Evolutionary conservation across 148 eudicot species (phyloP).

Genomic region (Fallopia convolvulus): DNA sequence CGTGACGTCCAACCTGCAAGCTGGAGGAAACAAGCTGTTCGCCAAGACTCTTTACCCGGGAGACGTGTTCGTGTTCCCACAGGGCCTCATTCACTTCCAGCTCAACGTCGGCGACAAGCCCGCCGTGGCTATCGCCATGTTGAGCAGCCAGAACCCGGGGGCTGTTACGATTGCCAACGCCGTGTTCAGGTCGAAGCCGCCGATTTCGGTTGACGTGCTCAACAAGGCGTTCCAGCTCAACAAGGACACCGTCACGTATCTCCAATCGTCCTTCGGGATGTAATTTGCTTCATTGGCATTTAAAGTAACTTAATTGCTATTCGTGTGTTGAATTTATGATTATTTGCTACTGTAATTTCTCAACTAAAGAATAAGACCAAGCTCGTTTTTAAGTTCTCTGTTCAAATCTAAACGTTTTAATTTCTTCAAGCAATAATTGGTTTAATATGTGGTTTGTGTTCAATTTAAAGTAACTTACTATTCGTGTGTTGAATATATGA

Average conservation of each 20-base stretch:
- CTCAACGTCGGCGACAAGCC: not conserved
- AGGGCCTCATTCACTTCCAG: constrained; percentile 9
- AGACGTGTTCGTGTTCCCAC: constrained; percentile 24
- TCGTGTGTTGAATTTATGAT: too few relatives aligned
- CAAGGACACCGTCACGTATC: not conserved
- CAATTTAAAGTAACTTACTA: too few relatives aligned
- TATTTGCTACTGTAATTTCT: too few relatives aligned
- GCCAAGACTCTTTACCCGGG: constrained; percentile 19
- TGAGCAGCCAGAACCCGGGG: constrained; percentile 4
- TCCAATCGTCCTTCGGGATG: not conserved
- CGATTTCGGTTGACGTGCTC: constrained; percentile 1
- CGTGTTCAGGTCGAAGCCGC: not conserved
- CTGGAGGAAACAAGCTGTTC: constrained; percentile 15
- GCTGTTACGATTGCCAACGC: not conserved
- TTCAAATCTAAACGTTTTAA: too few relatives aligned
- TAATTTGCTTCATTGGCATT: not conserved
- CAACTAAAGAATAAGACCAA: too few relatives aligned
- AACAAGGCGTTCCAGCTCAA: constrained; percentile 5
- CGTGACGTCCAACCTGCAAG: constrained; percentile 19
- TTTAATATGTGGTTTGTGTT: not conserved
- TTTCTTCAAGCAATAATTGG: too few relatives aligned
- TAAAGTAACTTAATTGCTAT: not conserved
- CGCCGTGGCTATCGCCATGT: not conserved
- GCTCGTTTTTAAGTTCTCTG: too few relatives aligned
- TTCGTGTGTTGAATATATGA: not conserved